Evolutionary conservation across 2,329 filamentous ascomycete genomes (phyloP).

Genomic region (Penicillium sp.): DNA sequence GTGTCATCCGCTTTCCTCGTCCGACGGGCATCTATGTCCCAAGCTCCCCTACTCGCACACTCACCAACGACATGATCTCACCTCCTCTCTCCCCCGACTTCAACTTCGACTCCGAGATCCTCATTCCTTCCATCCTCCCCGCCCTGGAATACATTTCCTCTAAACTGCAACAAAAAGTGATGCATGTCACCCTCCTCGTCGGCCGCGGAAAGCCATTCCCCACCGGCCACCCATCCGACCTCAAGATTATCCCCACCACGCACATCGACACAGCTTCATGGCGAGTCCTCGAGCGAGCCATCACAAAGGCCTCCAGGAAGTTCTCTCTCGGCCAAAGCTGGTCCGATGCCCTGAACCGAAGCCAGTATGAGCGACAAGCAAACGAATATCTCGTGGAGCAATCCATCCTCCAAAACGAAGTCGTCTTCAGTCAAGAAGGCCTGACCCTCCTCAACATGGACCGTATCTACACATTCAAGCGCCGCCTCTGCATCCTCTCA

Average conservation of each 20-base stretch:
- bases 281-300: constrained; percentile 37
- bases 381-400: constrained; percentile 48
- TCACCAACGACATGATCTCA: constrained; percentile 48
- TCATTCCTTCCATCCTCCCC: constrained; percentile 41
- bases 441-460: constrained; percentile 50
- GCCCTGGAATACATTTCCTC: constrained; percentile 47
- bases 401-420: constrained; percentile 50
- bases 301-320: constrained; percentile 42
- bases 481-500: constrained; percentile 45
- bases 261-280: constrained; percentile 35
- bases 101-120: constrained; percentile 42
- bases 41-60: constrained; percentile 36
- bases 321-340: constrained; percentile 45
- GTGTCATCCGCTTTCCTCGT: constrained; percentile 40
- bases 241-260: constrained; percentile 44
- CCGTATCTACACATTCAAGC: constrained; percentile 51
- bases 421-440: constrained; percentile 50
- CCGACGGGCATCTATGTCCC: constrained; percentile 42
- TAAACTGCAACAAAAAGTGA: constrained; percentile 43
- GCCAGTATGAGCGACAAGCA: constrained; percentile 38
- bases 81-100: constrained; percentile 44
- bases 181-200: constrained; percentile 47
- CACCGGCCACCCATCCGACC: constrained; percentile 42
- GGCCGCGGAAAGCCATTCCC: constrained; percentile 45
- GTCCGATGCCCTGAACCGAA: constrained; percentile 43